Evolutionary conservation across 1,139 yeast genomes (phyloP).

Genomic region (Sugiyamaella pinicola): DNA sequence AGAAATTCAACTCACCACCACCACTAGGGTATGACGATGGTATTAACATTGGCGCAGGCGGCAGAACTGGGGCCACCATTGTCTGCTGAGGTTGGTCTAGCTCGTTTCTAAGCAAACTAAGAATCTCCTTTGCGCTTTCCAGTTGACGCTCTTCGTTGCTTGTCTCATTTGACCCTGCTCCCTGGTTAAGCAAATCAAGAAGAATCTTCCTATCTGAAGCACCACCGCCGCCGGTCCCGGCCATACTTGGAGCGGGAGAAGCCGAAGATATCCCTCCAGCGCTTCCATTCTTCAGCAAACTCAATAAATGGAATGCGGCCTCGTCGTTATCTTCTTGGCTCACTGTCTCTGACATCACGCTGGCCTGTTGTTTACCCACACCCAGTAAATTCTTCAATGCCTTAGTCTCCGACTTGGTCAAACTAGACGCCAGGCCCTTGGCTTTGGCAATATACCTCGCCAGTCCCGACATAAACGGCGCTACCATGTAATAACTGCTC

Average conservation of each 20-base stretch:
- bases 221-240: neutral
- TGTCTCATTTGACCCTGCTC: slow-evolving; percentile 18
- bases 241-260: slow-evolving; percentile 3
- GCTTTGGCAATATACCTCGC: slow-evolving; percentile 38
- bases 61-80: slow-evolving; percentile 31
- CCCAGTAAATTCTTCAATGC: slow-evolving; percentile 42
- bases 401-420: slow-evolving; percentile 39
- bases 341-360: slow-evolving; percentile 8
- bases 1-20: slow-evolving; percentile 1
- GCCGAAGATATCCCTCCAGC: slow-evolving; percentile 1
- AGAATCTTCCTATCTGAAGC: slow-evolving; percentile 35
- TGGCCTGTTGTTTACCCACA: slow-evolving; percentile 27
- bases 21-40: too few relatives aligned
- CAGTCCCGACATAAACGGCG: slow-evolving; percentile 44
- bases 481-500: slow-evolving; percentile 42
- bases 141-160: slow-evolving; percentile 28
- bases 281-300: slow-evolving; percentile 30
- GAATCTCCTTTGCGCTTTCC: slow-evolving; percentile 40
- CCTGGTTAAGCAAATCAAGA: slow-evolving; percentile 37
- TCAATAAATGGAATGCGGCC: slow-evolving; percentile 33
- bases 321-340: slow-evolving; percentile 26
- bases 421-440: slow-evolving; percentile 38
- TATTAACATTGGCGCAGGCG: slow-evolving; percentile 27
- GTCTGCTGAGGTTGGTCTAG: slow-evolving; percentile 29
- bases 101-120: slow-evolving; percentile 37